Percentiles rank a stretch among this genome's conserved stretches.
Conservation (phyloP, 352 stramenopile genomes). For the Globisporangium paddicum region DNA sequence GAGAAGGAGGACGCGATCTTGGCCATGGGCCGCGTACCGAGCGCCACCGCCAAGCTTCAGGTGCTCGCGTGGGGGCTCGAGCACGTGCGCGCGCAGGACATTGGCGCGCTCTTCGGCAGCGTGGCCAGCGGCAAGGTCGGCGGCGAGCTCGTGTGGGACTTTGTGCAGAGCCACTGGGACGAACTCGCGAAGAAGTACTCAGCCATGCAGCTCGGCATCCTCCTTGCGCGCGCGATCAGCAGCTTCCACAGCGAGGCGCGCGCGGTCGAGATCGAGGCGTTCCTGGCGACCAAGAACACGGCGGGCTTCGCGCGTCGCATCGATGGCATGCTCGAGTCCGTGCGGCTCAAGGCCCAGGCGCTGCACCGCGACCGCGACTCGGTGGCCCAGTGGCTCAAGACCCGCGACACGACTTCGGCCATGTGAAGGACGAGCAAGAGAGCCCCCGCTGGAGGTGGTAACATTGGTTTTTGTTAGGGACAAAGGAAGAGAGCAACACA, state of each 20-base stretch:
- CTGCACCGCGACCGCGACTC: constrained; percentile 47
- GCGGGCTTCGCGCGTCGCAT: constrained; percentile 49
- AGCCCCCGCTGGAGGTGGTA: no score
- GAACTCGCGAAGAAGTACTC: constrained; percentile 53
- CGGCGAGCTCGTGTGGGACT: constrained; percentile 57
- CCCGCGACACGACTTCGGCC: neutral
- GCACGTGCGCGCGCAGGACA: constrained; percentile 65
- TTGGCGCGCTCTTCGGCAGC: constrained; percentile 42
- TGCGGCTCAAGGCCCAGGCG: constrained; percentile 49
- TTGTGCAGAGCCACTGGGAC: constrained; percentile 62
- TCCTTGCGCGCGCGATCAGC: constrained; percentile 35
- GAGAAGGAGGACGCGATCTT: constrained; percentile 58
- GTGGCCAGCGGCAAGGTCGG: constrained; percentile 47
- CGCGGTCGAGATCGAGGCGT: constrained; percentile 49
- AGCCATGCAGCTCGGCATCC: constrained; percentile 36
- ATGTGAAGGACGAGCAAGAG: no score
- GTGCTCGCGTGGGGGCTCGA: constrained; percentile 75
- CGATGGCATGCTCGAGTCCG: constrained; percentile 46
- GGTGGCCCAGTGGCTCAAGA: constrained; percentile 52
- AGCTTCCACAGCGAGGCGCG: constrained; percentile 46
- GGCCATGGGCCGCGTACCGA: constrained; percentile 46
- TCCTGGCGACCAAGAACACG: constrained; percentile 52
- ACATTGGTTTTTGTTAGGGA: no score
- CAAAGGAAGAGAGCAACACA: no score
- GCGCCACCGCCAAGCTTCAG: constrained; percentile 36